Conservation (phyloP, 108 stramenopile genomes). For the Nitzschia sp. region DNA sequence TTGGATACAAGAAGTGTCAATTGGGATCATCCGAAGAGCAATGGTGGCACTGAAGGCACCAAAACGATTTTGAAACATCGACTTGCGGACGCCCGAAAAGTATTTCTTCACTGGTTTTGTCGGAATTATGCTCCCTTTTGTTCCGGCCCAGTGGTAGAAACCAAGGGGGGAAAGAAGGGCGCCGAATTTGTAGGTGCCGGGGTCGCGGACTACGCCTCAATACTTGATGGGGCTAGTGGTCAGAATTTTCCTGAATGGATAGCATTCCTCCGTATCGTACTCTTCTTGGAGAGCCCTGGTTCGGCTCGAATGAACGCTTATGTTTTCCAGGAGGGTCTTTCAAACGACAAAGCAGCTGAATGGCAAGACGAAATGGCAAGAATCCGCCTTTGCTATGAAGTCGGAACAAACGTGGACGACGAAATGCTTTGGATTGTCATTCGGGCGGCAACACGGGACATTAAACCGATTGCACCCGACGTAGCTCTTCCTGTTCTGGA, state of each 20-base stretch:
- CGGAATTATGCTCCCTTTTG: conserved; percentile 45
- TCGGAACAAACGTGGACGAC: conserved; percentile 66
- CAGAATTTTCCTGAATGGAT: conserved; percentile 33
- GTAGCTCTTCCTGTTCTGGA: conserved; percentile 60
- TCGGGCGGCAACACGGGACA: conserved; percentile 10
- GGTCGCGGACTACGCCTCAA: conserved; percentile 47
- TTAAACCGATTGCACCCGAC: conserved; percentile 12
- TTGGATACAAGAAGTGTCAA: conserved; percentile 7
- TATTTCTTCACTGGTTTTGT: conserved; percentile 61
- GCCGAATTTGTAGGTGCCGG: conserved; percentile 51
- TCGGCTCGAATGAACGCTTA: conserved; percentile 48
- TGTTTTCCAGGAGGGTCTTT: conserved; percentile 21
- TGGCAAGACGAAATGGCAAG: conserved; percentile 38
- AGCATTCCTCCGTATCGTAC: conserved; percentile 49
- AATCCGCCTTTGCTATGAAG: conserved; percentile 44
- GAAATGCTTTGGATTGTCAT: conserved; percentile 66
- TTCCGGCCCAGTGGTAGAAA: background rate
- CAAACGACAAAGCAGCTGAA: conserved; percentile 14
- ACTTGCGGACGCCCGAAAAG: conserved; percentile 24
- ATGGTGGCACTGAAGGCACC: background rate
- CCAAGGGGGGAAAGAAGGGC: conserved; percentile 19
- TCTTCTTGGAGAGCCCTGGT: conserved; percentile 54
- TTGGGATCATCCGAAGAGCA: conserved; percentile 8
- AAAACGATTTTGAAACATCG: background rate
- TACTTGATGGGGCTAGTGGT: conserved; percentile 35